Evolutionary conservation across 1,284 basidiomycete species (phyloP).

Genomic region (Rhizoctonia solani): DNA sequence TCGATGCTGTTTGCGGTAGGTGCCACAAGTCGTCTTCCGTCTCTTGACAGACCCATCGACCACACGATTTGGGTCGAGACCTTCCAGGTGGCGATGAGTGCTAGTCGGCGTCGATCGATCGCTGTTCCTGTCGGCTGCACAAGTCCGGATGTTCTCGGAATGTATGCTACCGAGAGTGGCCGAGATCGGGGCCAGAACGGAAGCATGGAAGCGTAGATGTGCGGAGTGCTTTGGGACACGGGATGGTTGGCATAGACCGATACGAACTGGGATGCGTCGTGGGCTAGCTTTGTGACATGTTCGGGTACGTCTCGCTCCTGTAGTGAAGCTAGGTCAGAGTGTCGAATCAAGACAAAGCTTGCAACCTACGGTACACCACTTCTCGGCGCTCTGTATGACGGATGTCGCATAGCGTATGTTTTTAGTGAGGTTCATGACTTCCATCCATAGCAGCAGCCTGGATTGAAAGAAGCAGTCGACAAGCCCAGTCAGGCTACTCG

Average conservation of each 20-base stretch:
- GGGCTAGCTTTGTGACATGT: too few species aligned
- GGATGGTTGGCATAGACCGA: neutral
- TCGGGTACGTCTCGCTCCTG: too few species aligned
- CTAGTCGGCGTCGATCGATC: too few species aligned
- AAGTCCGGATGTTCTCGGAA: neutral
- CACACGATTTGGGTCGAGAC: too few species aligned
- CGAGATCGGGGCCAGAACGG: neutral
- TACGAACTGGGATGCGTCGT: neutral
- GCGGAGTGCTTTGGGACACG: neutral
- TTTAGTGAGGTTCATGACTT: constrained; percentile 6
- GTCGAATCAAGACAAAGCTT: too few species aligned
- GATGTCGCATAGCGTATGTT: neutral
- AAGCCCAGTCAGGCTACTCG: neutral
- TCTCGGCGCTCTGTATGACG: neutral
- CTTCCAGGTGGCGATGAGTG: too few species aligned
- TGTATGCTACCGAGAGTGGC: neutral
- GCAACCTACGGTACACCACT: neutral
- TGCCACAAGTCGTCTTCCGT: too few species aligned
- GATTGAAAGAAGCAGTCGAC: neutral
- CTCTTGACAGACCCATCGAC: too few species aligned
- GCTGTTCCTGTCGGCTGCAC: too few species aligned
- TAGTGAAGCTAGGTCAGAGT: too few species aligned
- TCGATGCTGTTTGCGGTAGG: too few species aligned
- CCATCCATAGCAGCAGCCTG: constrained; percentile 14
- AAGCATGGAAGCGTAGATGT: neutral